Percentiles rank a stretch among this genome's conserved stretches.
phyloP scores from a whole-genome alignment of 2,329 filamentous ascomycete genomes.

The Sordariomycetes sp. region DNA sequence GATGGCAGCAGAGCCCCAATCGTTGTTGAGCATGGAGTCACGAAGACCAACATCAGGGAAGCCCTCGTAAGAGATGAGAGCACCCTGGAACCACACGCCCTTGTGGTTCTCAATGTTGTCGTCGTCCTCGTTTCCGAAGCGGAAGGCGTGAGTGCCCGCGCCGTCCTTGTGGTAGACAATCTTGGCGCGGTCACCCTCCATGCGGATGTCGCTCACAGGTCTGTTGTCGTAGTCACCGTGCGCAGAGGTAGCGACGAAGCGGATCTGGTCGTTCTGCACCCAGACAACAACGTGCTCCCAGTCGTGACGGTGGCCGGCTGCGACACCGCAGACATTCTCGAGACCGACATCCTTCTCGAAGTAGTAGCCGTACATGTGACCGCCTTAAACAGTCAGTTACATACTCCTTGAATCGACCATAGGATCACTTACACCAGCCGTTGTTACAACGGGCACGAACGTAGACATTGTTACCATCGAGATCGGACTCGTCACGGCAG shows the following conservation, averaged over 20 bases:
- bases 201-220: slow-evolving; percentile 11
- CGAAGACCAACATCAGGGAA: slow-evolving; percentile 5
- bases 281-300: slow-evolving; percentile 14
- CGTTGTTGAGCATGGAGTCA: neutral
- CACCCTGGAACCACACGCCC: slow-evolving; percentile 18
- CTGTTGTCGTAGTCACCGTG: slow-evolving; percentile 18
- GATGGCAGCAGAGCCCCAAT: neutral
- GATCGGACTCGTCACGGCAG: slow-evolving; percentile 19
- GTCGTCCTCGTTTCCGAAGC: slow-evolving; percentile 12
- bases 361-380: slow-evolving; percentile 15
- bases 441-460: slow-evolving; percentile 13
- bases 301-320: slow-evolving; percentile 8
- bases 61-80: slow-evolving; percentile 6
- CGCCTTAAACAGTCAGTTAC: slow-evolving; percentile 8
- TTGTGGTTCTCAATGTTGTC: slow-evolving; percentile 17
- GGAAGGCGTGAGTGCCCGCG: slow-evolving; percentile 18
- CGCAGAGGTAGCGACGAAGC: slow-evolving; percentile 15
- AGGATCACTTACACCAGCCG: slow-evolving; percentile 14
- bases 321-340: slow-evolving; percentile 3
- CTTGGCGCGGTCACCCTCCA: slow-evolving; percentile 12
- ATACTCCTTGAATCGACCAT: too few relatives aligned
- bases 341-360: slow-evolving; percentile 12
- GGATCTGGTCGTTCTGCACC: slow-evolving; percentile 4
- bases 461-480: slow-evolving; percentile 15
- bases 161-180: slow-evolving; percentile 25